phyloP scores from a whole-genome alignment of 192 early-diverging fungal genomes.

The Geranomyces michiganensis region DNA sequence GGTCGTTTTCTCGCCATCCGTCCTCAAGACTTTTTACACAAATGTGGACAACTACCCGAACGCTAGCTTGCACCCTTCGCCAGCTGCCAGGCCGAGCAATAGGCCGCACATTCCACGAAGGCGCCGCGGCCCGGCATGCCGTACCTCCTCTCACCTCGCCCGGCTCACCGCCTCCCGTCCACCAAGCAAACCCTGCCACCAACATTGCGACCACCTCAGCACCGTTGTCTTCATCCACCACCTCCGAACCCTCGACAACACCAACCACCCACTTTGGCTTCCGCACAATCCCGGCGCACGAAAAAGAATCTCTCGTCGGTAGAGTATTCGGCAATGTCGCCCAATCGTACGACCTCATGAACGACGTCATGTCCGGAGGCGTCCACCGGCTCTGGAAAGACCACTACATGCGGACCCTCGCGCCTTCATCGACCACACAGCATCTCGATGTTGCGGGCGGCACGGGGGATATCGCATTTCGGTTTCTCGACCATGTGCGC shows the following conservation, averaged over 20 bases:
- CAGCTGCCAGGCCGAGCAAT: no score
- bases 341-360: constrained; percentile 96
- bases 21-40: no score
- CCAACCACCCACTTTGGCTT: constrained; percentile 92
- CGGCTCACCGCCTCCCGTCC: constrained; percentile 77
- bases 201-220: neutral
- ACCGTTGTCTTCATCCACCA: neutral
- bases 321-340: constrained; percentile 94
- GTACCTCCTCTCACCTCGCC: neutral
- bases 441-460: constrained; percentile 97
- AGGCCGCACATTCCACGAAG: neutral
- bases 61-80: no score
- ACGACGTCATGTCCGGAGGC: constrained; percentile 93
- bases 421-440: constrained; percentile 77
- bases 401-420: constrained; percentile 81
- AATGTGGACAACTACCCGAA: no score
- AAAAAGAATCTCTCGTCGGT: constrained; percentile 88
- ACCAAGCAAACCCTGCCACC: neutral
- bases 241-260: neutral
- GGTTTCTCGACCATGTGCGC: constrained; percentile 86
- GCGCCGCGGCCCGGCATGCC: constrained; percentile 1
- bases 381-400: constrained; percentile 98
- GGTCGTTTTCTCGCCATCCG: no score
- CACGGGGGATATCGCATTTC: constrained; percentile 96
- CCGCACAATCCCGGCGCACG: constrained; percentile 77